Percentiles rank a stretch among this genome's conserved stretches.
Evolutionary conservation across 2,329 filamentous ascomycete genomes (phyloP).

Genomic region (Cytospora chrysosperma): DNA sequence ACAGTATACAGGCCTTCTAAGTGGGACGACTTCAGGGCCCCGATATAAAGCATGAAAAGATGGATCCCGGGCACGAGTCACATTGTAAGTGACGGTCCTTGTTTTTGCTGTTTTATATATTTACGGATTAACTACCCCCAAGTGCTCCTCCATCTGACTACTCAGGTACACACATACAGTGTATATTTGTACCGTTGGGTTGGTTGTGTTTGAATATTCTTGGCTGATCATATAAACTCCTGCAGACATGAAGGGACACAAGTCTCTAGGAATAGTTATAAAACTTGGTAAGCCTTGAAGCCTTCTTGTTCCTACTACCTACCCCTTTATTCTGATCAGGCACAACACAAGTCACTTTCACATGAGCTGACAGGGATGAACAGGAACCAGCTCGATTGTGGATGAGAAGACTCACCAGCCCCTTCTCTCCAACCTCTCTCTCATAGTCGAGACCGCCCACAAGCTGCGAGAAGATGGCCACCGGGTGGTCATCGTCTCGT

Average conservation of each 20-base stretch:
- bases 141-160: too few species aligned
- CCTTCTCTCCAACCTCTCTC: constrained; percentile 81
- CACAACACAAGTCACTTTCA: background rate
- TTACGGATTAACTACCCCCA: too few species aligned
- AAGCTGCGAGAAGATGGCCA: constrained; percentile 88
- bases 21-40: background rate
- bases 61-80: constrained; percentile 22
- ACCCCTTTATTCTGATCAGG: too few species aligned
- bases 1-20: background rate
- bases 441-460: constrained; percentile 92
- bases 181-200: too few species aligned
- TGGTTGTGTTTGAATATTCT: constrained; percentile 23
- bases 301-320: too few species aligned
- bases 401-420: constrained; percentile 95
- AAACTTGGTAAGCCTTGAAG: constrained; percentile 79
- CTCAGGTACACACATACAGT: too few species aligned
- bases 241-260: constrained; percentile 62
- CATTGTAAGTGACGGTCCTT: constrained; percentile 11
- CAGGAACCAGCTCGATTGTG: constrained; percentile 98
- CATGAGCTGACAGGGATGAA: constrained; percentile 14
- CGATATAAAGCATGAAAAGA: constrained; percentile 19
- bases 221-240: constrained; percentile 27
- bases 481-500: constrained; percentile 92
- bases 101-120: background rate
- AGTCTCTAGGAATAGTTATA: constrained; percentile 75